Base-by-base conservation (phyloP, 225 moss, liverwort and hornwort species). In the Asterella californica region DNA sequence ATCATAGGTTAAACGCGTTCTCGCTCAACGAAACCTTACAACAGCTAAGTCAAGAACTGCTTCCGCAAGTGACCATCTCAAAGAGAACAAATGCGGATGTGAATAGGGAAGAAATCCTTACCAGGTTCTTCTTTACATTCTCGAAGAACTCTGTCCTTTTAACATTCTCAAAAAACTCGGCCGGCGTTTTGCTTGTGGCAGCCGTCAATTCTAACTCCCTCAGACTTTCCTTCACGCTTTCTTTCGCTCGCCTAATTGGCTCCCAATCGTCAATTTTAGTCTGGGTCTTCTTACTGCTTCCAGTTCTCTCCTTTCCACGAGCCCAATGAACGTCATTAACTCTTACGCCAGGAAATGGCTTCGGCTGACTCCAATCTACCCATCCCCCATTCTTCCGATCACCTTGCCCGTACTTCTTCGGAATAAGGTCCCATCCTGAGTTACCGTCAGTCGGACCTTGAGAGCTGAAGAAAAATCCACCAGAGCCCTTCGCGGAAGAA, bases 41-140 rank as follows among this genome's bases (percentile, higher is more conserved):
- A 33, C 0, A 34, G 34, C 67, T 66, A 22, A 46, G 47, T 5
- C 11, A 25, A 72, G 19, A 48, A 42, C 25, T 6, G 29, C 27
- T 11, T 64, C 42, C 4, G 64, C 8, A 29, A 4, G 42, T 2
- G 42, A 42, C 7, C 42, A 42, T 42, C 7, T 42, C 42, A 10
- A 14, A 64, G 0, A 64, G 15, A 64, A 64, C 27, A 64, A 24
- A 29, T 2, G 6, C 64, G 12, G 25, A 46, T 46, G 10, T 22
- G 0, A 74, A 25, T 60, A 60, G 7, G 7, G 33, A 74, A n/a
- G 27, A 42, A 45, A 30, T 38, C 30, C 77, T 69, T 71, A 99
- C 97, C 87, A 99, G 76, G 79, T 99, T 95, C 72, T 92, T 99
- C 90, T 99, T 99, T 72, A 99, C 91, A 87, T 93, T 99, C 86